Base-by-base conservation (phyloP, 805 yeast genomes). In the Scheffersomyces lignosus region DNA sequence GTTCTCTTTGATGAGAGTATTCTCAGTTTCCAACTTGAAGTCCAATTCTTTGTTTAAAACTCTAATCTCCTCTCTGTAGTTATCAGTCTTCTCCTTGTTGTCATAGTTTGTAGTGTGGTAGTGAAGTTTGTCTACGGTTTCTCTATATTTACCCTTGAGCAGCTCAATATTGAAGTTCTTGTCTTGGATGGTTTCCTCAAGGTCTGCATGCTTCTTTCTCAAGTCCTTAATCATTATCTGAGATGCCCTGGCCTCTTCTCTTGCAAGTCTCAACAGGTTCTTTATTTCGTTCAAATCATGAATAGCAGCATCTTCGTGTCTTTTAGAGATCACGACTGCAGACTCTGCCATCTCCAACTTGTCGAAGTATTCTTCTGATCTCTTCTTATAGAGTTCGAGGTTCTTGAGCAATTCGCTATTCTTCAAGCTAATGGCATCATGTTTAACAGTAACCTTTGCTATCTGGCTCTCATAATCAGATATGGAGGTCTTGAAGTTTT, bases 301-400 rank as follows among this genome's bases (percentile, higher is more conserved):
- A 32, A 59, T 62, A 4, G 82, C 69, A 25, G 66, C 51, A 36
- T 71, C 71, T 52, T 83, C 90, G 9, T 81, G 78, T 48, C 86
- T 66, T 46, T 77, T 71, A 6, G 87, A 78, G 30, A 79, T 73
- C 35, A 74, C 68, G 2, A 84, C 77, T 4, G 87, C 84, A 33
- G 81, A 71, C 53, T 90, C 96, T 2, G 93, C 90, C 33, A 77
- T 74, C 50, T 88, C 95, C 17, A 89, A 66, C 50, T 86, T 85
- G 39, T 71, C 70, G 48, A 74, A 78, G 54, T 87, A 84, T 43
- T 81, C 84, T 24, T 86, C 90, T 23, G 95, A 80, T 43, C 95
- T 75, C 13, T 69, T 60, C 52, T 80, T 83, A 60, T 85, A 88
- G 22, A 83, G 64, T 26, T 76, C 77, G 15, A 83, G 63, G 20